Evolutionary conservation across 192 early-diverging fungal species (phyloP).

Genomic region (Backusella macrospora): DNA sequence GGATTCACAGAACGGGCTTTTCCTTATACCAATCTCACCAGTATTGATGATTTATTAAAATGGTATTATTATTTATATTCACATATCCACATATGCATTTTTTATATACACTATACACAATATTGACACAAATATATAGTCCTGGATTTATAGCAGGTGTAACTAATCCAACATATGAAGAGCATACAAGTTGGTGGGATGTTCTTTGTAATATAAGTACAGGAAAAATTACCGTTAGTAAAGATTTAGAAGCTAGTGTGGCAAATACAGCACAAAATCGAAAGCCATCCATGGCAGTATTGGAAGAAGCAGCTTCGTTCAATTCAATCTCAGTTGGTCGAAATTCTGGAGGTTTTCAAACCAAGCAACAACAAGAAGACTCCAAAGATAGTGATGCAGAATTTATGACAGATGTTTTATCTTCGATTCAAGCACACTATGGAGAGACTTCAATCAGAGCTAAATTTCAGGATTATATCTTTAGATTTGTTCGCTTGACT

Average conservation of each 20-base stretch:
- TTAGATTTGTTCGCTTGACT: conserved; percentile 79
- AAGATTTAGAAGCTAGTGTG: conserved; percentile 47
- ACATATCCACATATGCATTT: not conserved
- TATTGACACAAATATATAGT: conserved; percentile 30
- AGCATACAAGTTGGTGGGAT: conserved; percentile 94
- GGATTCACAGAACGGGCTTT: conserved; percentile 90
- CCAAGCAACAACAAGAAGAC: not conserved
- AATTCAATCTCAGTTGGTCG: not conserved
- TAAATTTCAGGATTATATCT: conserved; percentile 86
- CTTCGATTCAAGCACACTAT: conserved; percentile 81
- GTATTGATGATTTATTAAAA: conserved; percentile 82
- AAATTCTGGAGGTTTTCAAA: not conserved
- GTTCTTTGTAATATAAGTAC: conserved; percentile 94
- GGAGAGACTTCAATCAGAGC: conserved; percentile 86
- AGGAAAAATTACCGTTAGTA: conserved; percentile 92
- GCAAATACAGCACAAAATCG: not conserved
- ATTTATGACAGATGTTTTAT: conserved; percentile 22
- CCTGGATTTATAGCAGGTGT: conserved; percentile 96
- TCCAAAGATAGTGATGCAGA: conserved; percentile 15
- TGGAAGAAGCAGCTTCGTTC: not conserved
- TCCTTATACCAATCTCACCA: conserved; percentile 87
- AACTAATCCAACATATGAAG: conserved; percentile 94
- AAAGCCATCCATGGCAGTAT: conserved; percentile 1
- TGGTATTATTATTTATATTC: conserved; percentile 49
- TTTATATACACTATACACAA: conserved; percentile 1